Base-by-base conservation (phyloP, 2,329 filamentous ascomycete genomes). In the Colletotrichum lupini region DNA sequence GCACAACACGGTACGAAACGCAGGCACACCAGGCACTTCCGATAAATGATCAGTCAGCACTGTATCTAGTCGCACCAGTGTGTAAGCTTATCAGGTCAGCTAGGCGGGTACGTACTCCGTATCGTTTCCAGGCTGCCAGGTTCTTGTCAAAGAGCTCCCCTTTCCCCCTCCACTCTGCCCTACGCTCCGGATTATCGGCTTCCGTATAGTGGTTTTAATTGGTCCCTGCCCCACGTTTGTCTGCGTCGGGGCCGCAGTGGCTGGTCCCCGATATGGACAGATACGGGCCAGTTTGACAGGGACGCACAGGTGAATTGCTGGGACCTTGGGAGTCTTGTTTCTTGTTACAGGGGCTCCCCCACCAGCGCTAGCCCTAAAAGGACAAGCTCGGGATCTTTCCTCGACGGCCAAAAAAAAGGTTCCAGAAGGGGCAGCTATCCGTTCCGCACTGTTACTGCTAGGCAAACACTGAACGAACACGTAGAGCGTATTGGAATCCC, bases 401-500 rank as follows among this genome's bases (percentile, higher is more conserved):
- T 61, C 30, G 57, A 73, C 68, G 68, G 74, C 6, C 74, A 72
- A 68, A 74, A 74, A 63, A 59, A 62, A 62, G 66, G 65, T 73
- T 62, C 65, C 71, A 71, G 73, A 75, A 75, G 56, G 65, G 68
- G 60, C 67, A 72, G 62, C 37, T 42, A 42, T 42, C 37, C 37
- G 37, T 42, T 19, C 16, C 37, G 37, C 37, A 42, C 37, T 42
- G 37, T 42, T 42, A 35, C 32, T 35, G 32, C 65, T 58, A 65
- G 65, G 66, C 57, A 70, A 22, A 67, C 60, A 42, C 57, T 75
- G 72, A 75, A 75, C 73, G 74, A 75, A 75, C 74, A 75, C 74
- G 74, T 75, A 75, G 65, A 62, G 72, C 72, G 66, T 75, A 74
- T 74, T 72, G 65, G 74, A 75, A 74, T 68, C 72, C 68, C 68